Evolutionary conservation across 768 basidiomycete genomes (phyloP), one percentile per base, ranked within the genome.

Genomic region (Pisolithus marmoratus): DNA sequence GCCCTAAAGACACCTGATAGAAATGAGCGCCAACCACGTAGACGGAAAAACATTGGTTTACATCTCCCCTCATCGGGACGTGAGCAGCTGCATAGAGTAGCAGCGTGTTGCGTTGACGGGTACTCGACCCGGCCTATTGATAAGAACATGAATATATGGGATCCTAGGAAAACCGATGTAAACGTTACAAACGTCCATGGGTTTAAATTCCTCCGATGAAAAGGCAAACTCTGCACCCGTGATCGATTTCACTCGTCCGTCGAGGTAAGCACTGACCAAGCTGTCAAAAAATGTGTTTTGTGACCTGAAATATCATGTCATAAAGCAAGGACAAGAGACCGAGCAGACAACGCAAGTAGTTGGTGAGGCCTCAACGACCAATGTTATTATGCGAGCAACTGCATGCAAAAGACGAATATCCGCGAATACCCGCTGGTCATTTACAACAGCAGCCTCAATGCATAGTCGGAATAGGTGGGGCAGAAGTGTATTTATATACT

Each of bases 401-500:
- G 81, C 60, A 38, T 45, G 61, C 37, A 68, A 20, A 8, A 68
- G 22, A 24, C 63, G 71, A 9, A 71, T 60, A 56, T 83, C 77
- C n/a, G 62, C 34, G 19, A 64, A 36, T 5, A 74, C 68, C 8
- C 54, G 56, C 17, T 57, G 55, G 38, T 58, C 54, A 27, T 56
- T 59, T 38, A 54, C 50, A 14, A 71, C 52, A 1, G 76, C 69
- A 11, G 74, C 73, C 36, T 65, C 62, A n/a, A 83, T 61, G 49
- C 81, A 77, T 27, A 95, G 65, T 46, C 82, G 81, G 60, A 83
- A 90, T 4, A 98, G 60, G 26, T 78, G 72, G 14, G 87, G 82
- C 2, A 94, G 76, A 1, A 98, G 71, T 19, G 75, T 74, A 57
- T 96, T 90, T 34, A 86, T 75, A 61, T 93, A 92, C 67, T 87